Evolutionary conservation across 148 eudicot species (phyloP), one percentile per base, ranked within the genome.

Genomic region (Chenopodium suecicum): DNA sequence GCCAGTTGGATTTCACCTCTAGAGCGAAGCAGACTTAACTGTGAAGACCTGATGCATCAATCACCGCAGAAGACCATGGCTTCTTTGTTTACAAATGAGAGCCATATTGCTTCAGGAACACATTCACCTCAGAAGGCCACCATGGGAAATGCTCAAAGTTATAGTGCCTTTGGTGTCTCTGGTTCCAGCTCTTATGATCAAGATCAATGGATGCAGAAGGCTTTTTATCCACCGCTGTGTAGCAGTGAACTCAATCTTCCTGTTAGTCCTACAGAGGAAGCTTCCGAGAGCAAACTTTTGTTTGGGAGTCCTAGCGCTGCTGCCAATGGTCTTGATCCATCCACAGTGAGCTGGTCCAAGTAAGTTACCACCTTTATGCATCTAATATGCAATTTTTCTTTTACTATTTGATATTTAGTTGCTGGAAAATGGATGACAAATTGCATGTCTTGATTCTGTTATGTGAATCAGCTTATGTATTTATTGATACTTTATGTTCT

Each of bases 311-410:
- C 94, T 52, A 70, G 82, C 77, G 80, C 86, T 83, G 87, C 86
- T 80, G 77, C 86, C 74, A 83, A 82, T 85, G 89, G 82, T 32
- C 84, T 89, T 86, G 92, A 90, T 68, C 78, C 88, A 74, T 85
- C 94, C 81, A 85, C 87, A 81, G 82, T 88, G 60, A 87, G 88
- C 84, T 92, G 94, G 95, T 77, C 90, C 92, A 90, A 91, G 99
- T 96, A 88, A 96, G 99, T 85, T 25, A 63, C 68, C 62, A 78
- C 22, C 52, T 83, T n/a, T 75, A 46, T 60, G 20, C 72, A 14
- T 83, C 44, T 81, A 73, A 4, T 22, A 25, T 66, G 12, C 20
- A 65, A 79, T 80, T 47, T 25, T 80, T 22, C 44, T 58, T 1
- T 27, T 79, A 72, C 46, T 22, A 16, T 74, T 37, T 83, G 72